These are phyloP conservation scores for Cryptosporidium muris DNA, from an alignment of 169 alveolate genomes.

Conservation along the genomic window DNA sequence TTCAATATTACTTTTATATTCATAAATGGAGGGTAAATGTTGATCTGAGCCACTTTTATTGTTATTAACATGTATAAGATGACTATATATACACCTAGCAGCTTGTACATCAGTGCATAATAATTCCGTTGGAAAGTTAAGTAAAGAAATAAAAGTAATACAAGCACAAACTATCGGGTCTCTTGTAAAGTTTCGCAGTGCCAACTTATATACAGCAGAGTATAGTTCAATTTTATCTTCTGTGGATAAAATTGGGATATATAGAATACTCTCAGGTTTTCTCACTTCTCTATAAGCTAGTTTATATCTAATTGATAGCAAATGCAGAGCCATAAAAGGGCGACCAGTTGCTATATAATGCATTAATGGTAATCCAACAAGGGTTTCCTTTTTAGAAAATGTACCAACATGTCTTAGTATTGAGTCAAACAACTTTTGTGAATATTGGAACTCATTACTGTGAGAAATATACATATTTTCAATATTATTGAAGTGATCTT, in stretches of 20 bases:
- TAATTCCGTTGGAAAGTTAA: slow-evolving; percentile 28
- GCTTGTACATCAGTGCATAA: slow-evolving; percentile 52
- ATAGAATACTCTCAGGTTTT: neutral
- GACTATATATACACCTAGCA: slow-evolving; percentile 66
- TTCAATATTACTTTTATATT: slow-evolving; percentile 17
- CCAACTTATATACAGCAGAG: slow-evolving; percentile 18
- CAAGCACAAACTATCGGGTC: slow-evolving; percentile 31
- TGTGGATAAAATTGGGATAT: slow-evolving; percentile 3
- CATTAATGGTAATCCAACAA: slow-evolving; percentile 71
- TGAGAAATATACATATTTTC: slow-evolving; percentile 9
- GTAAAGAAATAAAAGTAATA: slow-evolving; percentile 38
- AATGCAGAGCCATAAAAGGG: slow-evolving; percentile 70
- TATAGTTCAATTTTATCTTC: slow-evolving; percentile 30
- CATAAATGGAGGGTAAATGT: slow-evolving; percentile 13
- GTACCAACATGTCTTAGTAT: neutral
- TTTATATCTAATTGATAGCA: slow-evolving; percentile 62
- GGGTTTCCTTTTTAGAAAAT: neutral
- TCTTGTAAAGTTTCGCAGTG: slow-evolving; percentile 59
- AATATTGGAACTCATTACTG: neutral
- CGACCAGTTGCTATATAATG: slow-evolving; percentile 76
- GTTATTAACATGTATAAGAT: slow-evolving; percentile 1
- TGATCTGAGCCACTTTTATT: neutral
- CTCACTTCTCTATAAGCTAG: neutral
- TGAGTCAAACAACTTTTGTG: slow-evolving; percentile 4
- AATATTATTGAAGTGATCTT: neutral